Evolutionary conservation across 192 early-diverging fungal genomes (phyloP).

Genomic region (Rhizophagus clarus): DNA sequence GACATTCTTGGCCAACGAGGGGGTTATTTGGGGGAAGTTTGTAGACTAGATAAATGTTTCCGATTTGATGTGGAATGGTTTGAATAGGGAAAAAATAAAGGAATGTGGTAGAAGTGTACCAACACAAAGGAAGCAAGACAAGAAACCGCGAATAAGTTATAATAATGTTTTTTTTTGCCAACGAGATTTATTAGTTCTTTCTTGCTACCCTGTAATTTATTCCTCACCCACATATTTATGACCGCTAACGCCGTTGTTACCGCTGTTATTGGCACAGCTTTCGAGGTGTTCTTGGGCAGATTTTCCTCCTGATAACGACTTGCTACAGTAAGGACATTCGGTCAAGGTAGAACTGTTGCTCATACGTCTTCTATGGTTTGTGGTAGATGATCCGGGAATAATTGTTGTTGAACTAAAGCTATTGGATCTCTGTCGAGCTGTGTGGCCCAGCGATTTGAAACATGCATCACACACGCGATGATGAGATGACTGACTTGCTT

Average conservation of each 20-base stretch:
- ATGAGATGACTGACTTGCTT: background rate
- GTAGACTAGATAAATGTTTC: constrained; percentile 46
- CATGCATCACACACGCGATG: constrained; percentile 28
- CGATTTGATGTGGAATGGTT: background rate
- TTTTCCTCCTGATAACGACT: constrained; percentile 49
- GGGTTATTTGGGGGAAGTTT: constrained; percentile 60
- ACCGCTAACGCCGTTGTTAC: constrained; percentile 48
- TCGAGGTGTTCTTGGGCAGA: constrained; percentile 62
- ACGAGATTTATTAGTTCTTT: constrained; percentile 16
- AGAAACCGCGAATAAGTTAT: constrained; percentile 7
- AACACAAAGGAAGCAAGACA: constrained; percentile 14
- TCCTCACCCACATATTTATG: constrained; percentile 67
- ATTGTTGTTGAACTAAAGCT: constrained; percentile 15
- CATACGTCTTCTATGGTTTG: constrained; percentile 9
- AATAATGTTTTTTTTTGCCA: constrained; percentile 17
- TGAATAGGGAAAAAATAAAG: background rate
- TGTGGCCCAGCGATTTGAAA: constrained; percentile 1
- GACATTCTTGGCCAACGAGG: constrained; percentile 79
- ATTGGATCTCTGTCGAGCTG: background rate
- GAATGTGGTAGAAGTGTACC: background rate
- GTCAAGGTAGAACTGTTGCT: constrained; percentile 64
- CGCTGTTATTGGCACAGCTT: constrained; percentile 57
- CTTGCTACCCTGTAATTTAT: constrained; percentile 3
- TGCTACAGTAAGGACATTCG: constrained; percentile 74
- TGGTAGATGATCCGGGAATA: background rate